These are phyloP conservation scores for Naegleria fowleri DNA, from an alignment of 208 protist species.

Conservation along the genomic window DNA sequence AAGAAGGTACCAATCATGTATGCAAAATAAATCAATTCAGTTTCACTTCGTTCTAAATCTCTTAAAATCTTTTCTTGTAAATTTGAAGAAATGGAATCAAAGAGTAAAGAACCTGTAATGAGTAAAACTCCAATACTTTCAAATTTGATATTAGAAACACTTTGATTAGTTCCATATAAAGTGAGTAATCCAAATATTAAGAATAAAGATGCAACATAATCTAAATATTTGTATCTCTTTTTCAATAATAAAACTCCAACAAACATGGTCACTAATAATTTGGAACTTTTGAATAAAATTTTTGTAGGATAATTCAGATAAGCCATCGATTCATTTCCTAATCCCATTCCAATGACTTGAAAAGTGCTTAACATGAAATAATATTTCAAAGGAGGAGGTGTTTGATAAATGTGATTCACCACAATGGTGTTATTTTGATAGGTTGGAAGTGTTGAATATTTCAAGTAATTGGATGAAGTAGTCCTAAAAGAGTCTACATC, in stretches of 20 bases:
- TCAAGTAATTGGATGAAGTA: background rate
- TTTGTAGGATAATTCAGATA: slow-evolving; percentile 31
- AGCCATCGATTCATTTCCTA: slow-evolving; percentile 14
- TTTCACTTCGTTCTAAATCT: background rate
- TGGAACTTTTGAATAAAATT: slow-evolving; percentile 24
- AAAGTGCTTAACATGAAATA: background rate
- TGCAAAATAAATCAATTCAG: background rate
- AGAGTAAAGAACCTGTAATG: background rate
- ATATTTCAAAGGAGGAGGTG: background rate
- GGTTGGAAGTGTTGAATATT: background rate
- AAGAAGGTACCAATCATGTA: background rate
- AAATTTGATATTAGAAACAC: background rate
- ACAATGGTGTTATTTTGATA: background rate
- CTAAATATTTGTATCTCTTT: slow-evolving; percentile 11
- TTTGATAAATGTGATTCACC: background rate
- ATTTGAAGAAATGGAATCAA: slow-evolving; percentile 2
- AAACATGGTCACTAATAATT: slow-evolving; percentile 18
- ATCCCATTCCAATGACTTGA: background rate
- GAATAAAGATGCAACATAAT: slow-evolving; percentile 9
- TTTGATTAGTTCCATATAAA: background rate
- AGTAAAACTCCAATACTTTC: background rate
- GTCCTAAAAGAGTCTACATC: background rate
- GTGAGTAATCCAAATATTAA: background rate
- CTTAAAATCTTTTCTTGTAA: slow-evolving; percentile 23
- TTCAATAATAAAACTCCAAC: slow-evolving; percentile 2